Conservation (phyloP, 2,329 filamentous ascomycete genomes). For the Samsoniella hepiali region DNA sequence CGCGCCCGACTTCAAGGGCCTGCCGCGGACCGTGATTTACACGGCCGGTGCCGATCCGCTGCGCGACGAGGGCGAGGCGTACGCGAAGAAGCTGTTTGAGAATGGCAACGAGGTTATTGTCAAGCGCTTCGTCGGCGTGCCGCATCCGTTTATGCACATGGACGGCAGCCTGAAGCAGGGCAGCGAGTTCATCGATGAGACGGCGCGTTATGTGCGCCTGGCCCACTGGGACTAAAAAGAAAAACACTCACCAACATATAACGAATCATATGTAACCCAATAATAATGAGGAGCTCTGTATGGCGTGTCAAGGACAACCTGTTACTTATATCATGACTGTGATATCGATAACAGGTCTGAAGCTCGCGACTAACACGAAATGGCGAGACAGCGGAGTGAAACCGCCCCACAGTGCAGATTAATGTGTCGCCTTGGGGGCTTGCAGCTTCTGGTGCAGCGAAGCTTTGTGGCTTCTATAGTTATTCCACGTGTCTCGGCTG, state of each 20-base stretch:
- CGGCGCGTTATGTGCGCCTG: constrained; percentile 31
- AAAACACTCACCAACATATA: neutral
- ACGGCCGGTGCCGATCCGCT: constrained; percentile 44
- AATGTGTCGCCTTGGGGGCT: neutral
- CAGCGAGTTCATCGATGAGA: constrained; percentile 33
- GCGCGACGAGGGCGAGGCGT: constrained; percentile 48
- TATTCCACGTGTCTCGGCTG: neutral
- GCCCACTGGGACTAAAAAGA: constrained; percentile 22
- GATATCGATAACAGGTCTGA: neutral
- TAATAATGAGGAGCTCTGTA: neutral
- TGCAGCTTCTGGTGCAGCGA: neutral
- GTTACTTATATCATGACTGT: neutral
- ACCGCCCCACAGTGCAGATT: neutral
- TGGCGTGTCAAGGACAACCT: too few relatives aligned
- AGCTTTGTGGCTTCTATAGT: constrained; percentile 1
- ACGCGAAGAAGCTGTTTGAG: constrained; percentile 40
- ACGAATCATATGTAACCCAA: neutral
- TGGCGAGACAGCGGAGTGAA: constrained; percentile 8
- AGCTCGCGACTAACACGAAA: neutral
- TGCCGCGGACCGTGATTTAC: constrained; percentile 39
- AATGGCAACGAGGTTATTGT: constrained; percentile 44
- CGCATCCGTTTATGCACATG: constrained; percentile 51
- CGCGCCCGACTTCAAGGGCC: constrained; percentile 32
- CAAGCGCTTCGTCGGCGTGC: constrained; percentile 45
- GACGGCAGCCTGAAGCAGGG: constrained; percentile 37